These are phyloP conservation scores for Penicillium sp. DNA, from an alignment of 2,329 filamentous ascomycete genomes.

Conservation along the genomic window DNA sequence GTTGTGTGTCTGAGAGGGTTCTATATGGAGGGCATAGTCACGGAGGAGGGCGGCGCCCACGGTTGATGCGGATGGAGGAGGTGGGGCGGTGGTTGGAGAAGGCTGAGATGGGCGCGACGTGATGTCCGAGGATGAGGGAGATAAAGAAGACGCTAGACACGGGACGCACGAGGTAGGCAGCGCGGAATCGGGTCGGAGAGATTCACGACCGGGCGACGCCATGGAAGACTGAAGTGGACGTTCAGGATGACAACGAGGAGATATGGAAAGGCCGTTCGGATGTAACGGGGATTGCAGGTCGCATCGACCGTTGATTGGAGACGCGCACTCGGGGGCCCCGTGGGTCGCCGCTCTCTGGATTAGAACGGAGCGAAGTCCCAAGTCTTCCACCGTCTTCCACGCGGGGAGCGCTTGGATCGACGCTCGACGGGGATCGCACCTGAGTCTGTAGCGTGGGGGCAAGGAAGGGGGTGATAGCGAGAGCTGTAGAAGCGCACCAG, in stretches of 20 bases:
- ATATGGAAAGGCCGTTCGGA: slow-evolving; percentile 21
- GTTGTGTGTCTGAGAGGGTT: slow-evolving; percentile 40
- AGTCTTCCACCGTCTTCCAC: too few species aligned
- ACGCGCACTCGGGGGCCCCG: too few species aligned
- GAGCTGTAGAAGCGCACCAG: too few species aligned
- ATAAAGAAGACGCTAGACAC: slow-evolving; percentile 10
- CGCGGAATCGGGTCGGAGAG: slow-evolving; percentile 16
- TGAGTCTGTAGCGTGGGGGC: too few species aligned
- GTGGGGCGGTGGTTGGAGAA: slow-evolving; percentile 15
- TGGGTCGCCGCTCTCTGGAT: too few species aligned
- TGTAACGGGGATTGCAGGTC: slow-evolving; percentile 30
- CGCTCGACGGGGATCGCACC: too few species aligned
- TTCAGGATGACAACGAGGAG: too few species aligned
- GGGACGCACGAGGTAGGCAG: background rate
- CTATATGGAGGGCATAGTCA: slow-evolving; percentile 46
- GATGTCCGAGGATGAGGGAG: slow-evolving; percentile 17
- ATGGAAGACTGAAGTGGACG: too few species aligned
- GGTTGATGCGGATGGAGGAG: slow-evolving; percentile 25
- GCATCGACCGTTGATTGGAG: too few species aligned
- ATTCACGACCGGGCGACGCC: slow-evolving; percentile 21
- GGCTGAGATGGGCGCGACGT: slow-evolving; percentile 24
- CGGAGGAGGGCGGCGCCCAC: slow-evolving; percentile 42
- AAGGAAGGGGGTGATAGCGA: too few species aligned
- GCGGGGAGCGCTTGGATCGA: too few species aligned
- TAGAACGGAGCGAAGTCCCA: too few species aligned